Percentiles rank a stretch among this genome's conserved stretches.
These are phyloP conservation scores for Nemania sp. DNA, from an alignment of 2,329 filamentous ascomycete species.

Conservation along the genomic window DNA sequence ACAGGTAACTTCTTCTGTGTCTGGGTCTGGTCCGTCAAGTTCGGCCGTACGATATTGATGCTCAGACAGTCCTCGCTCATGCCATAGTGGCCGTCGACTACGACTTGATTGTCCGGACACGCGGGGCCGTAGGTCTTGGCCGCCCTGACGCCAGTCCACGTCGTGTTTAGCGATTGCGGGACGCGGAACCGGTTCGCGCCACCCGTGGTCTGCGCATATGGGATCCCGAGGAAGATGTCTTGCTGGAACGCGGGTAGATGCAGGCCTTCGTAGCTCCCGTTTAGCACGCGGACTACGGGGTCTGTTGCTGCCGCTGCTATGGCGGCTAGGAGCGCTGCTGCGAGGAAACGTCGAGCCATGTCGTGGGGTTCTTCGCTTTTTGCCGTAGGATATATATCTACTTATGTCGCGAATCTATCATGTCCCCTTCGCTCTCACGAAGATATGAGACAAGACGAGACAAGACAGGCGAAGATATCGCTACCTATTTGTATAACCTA, in stretches of 20 bases:
- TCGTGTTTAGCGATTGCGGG: conserved; percentile 44
- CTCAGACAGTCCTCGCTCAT: conserved; percentile 54
- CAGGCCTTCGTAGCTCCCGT: conserved; percentile 42
- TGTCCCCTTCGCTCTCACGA: too few species aligned
- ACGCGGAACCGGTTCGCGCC: conserved; percentile 43
- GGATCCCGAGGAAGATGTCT: conserved; percentile 46
- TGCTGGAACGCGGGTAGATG: conserved; percentile 43
- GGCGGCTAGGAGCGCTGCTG: neutral
- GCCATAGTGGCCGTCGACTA: conserved; percentile 52
- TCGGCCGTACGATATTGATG: conserved; percentile 47
- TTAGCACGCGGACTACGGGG: conserved; percentile 33
- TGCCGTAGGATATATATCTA: too few species aligned
- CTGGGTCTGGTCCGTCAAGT: too few species aligned
- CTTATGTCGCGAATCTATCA: too few species aligned
- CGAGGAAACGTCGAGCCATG: neutral
- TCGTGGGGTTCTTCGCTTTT: too few species aligned
- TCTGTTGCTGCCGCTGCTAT: conserved; percentile 4
- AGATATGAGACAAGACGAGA: too few species aligned
- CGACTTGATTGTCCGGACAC: too few species aligned
- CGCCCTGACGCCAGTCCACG: conserved; percentile 44
- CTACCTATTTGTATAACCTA: too few species aligned
- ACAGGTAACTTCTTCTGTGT: conserved; percentile 44
- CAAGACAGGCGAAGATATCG: too few species aligned
- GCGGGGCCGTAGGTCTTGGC: conserved; percentile 49
- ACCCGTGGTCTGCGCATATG: conserved; percentile 45